Percentiles rank a stretch among this genome's conserved stretches.
Conservation (phyloP, 805 yeast species). For the Candida xiaguanensis region DNA sequence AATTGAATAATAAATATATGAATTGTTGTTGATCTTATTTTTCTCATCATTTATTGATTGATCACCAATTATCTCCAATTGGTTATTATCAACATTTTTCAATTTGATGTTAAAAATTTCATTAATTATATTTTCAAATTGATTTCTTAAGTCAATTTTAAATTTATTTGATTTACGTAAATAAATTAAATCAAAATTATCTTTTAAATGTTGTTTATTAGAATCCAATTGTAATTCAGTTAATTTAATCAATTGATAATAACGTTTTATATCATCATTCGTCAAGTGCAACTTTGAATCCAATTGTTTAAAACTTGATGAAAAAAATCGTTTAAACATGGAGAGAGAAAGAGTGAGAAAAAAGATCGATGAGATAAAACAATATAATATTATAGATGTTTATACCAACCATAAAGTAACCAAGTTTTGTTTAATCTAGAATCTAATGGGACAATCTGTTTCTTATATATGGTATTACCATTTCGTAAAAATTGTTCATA, state of each 20-base stretch:
- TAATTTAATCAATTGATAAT: constrained; percentile 2
- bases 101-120: constrained; percentile 3
- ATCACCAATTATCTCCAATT: background rate
- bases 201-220: background rate
- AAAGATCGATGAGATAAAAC: too few relatives aligned
- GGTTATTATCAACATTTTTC: background rate
- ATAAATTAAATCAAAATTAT: constrained; percentile 1
- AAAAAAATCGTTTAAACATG: background rate
- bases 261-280: constrained; percentile 3
- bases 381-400: background rate
- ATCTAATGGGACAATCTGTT: background rate
- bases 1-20: background rate
- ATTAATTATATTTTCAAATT: constrained; percentile 1
- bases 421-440: background rate
- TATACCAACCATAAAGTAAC: background rate
- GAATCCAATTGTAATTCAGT: background rate
- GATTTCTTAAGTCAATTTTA: background rate
- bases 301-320: background rate
- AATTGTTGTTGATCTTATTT: too few relatives aligned
- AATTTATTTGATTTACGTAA: background rate
- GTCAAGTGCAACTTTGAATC: background rate
- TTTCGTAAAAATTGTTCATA: background rate
- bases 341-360: background rate
- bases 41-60: too few relatives aligned
- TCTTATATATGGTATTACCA: background rate